Evolutionary conservation across 305 asterid species (phyloP), one percentile per base, ranked within the genome.

Genomic region (Plantago rigida): DNA sequence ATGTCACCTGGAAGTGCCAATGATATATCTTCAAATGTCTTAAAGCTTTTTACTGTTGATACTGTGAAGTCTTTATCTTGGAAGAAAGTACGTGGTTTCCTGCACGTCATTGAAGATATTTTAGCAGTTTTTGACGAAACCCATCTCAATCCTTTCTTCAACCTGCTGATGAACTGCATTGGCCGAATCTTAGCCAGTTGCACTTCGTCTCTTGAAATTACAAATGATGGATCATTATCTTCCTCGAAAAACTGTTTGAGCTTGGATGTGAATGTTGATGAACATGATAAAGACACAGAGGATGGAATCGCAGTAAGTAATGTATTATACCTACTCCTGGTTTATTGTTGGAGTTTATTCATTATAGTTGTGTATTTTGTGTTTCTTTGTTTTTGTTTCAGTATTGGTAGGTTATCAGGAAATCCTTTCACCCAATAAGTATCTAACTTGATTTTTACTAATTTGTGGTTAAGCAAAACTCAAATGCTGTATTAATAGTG

Each of bases 41-140:
- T 82, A 77, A 80, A 77, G 76, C 78, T 74, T 65, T 85, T 84
- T 67, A 79, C 95, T 13, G 52, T 69, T 48, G 83, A 71, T 72
- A 58, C 75, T 77, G 54, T 89, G 51, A 76, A 69, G 62, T 67
- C 73, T 54, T 75, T 82, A 64, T 81, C 96, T 47, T 85, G 81
- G 99, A 86, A 85, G 88, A 87, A 85, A 73, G 81, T 63, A 71
- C 78, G 73, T 72, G 87, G 96, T 60, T 85, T 93, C 75, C 78
- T 93, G 69, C 96, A 87, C 47, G 97, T 93, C 44, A 70, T 84
- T 67, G 87, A 85, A 79, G 97, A 87, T 63, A 70, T 89, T 78
- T 76, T 93, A 41, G 71, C 82, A 26, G 93, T 89, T 79, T 89
- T 87, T 77, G 97, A 87, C 76, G 94, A 83, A 78, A 64, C 69